A percentile compares a stretch with the other conserved stretches of the same genome.
Evolutionary conservation across 208 protist species (phyloP).

Genomic region (Balamuthia mandrillaris): DNA sequence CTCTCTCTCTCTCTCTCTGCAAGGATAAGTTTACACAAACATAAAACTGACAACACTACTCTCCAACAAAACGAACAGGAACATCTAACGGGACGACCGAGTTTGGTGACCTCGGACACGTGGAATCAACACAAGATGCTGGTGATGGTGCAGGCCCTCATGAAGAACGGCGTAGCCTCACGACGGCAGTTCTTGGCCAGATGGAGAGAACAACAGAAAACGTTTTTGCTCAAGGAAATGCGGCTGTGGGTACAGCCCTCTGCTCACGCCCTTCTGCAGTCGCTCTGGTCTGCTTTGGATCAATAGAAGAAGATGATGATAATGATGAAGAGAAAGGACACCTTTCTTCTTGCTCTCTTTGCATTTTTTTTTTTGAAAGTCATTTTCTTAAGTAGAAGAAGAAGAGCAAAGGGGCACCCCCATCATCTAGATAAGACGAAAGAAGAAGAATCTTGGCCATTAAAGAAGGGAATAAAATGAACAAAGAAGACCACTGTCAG

Average conservation of each 20-base stretch:
- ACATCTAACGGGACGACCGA: background rate
- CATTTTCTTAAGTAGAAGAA: too few species aligned
- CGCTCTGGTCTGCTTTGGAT: too few species aligned
- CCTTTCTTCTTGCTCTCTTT: too few species aligned
- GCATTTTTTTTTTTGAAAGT: too few species aligned
- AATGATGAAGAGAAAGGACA: too few species aligned
- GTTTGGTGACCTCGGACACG: background rate
- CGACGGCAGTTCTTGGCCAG: background rate
- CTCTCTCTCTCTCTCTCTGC: background rate
- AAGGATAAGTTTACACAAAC: too few species aligned
- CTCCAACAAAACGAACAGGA: background rate
- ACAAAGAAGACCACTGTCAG: too few species aligned
- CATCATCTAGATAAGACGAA: too few species aligned
- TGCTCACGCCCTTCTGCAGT: background rate
- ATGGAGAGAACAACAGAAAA: background rate
- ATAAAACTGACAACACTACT: background rate
- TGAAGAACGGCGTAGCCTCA: background rate
- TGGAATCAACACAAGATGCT: constrained; percentile 20
- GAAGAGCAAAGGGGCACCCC: too few species aligned
- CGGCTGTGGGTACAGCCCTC: constrained; percentile 15
- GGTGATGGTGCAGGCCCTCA: background rate
- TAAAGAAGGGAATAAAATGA: too few species aligned
- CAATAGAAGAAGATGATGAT: too few species aligned
- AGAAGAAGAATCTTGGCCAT: too few species aligned
- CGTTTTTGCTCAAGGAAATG: constrained; percentile 19